These are phyloP conservation scores for Candolleomyces aberdarensis DNA, from an alignment of 768 basidiomycete genomes.

Conservation along the genomic window DNA sequence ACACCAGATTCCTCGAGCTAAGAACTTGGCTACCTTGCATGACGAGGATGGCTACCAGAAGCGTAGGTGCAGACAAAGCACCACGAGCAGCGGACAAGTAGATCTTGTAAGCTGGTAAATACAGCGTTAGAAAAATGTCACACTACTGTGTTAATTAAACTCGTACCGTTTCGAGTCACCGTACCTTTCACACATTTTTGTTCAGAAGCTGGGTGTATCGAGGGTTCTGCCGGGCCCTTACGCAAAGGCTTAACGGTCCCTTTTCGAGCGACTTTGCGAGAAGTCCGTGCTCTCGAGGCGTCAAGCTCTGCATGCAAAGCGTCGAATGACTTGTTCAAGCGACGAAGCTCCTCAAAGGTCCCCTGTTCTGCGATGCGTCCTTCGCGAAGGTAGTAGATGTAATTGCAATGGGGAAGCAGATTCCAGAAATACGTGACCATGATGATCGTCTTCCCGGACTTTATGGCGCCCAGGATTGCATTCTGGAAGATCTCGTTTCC, in stretches of 20 bases:
- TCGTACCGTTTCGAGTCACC: conserved; percentile 44
- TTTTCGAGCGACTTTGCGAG: too few species aligned
- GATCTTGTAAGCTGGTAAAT: conserved; percentile 47
- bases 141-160: background rate
- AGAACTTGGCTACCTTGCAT: conserved; percentile 63
- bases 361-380: conserved; percentile 75
- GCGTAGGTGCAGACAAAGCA: conserved; percentile 42
- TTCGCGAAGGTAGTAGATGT: conserved; percentile 68
- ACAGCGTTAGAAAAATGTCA: background rate
- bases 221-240: too few species aligned
- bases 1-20: conserved; percentile 68
- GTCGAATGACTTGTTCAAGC: conserved; percentile 17
- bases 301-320: too few species aligned
- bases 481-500: conserved; percentile 63
- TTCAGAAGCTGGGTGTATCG: too few species aligned
- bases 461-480: conserved; percentile 43
- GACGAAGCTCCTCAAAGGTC: conserved; percentile 50
- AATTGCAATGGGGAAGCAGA: conserved; percentile 77
- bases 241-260: too few species aligned
- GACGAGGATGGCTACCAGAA: conserved; percentile 44
- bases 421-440: conserved; percentile 87
- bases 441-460: conserved; percentile 61
- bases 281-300: too few species aligned
- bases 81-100: conserved; percentile 58
- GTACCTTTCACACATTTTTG: conserved; percentile 33